Evolutionary conservation across 805 yeast species (phyloP), one percentile per base, ranked within the genome.

Genomic region (Crinitomyces ghanaensis): DNA sequence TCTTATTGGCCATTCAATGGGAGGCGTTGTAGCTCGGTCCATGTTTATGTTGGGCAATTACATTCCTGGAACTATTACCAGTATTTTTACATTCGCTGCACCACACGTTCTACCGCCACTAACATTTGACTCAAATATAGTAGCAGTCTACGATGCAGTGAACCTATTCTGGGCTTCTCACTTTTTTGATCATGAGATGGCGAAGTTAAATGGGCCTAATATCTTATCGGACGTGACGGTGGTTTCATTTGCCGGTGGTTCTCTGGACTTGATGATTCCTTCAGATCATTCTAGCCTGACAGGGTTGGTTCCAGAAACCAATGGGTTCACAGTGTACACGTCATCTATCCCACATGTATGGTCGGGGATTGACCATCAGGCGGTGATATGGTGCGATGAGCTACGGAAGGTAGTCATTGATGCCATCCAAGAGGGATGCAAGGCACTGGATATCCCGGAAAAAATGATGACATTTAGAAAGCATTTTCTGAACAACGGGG

Each of bases 301-400:
- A 6, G 79, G 79, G 2, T 42, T 86, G 1, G 64, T 85, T 0
- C 95, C 95, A 0, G 63, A 67, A 1, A 41, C 70, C 0, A 72
- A 88, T 46, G 96, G 96, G 0, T 75, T 88, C 39, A 74, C 93
- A 0, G 81, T 78, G 0, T 82, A 72, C 45, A 72, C 95, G 0
- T 75, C 91, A 0, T 86, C 94, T 1, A 78, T 88, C 7, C 95
- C 95, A 0, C 68, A 66, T 2, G 95, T 88, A 1, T 88, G 96
- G 94, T 76, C 95, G 1, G 80, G 95, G 1, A 75, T 85, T 26
- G 97, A 88, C 54, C 98, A 88, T 58, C 65, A 85, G 42, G 96
- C 97, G 1, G 75, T 91, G 30, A 93, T 88, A 2, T 88, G 98
- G 98, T 88, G 98, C 57, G 81, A 76, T 40, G 96, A 88, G 53